Evolutionary conservation across 73 alveolate genomes (phyloP).

Genomic region (Paramecium caudatum): DNA sequence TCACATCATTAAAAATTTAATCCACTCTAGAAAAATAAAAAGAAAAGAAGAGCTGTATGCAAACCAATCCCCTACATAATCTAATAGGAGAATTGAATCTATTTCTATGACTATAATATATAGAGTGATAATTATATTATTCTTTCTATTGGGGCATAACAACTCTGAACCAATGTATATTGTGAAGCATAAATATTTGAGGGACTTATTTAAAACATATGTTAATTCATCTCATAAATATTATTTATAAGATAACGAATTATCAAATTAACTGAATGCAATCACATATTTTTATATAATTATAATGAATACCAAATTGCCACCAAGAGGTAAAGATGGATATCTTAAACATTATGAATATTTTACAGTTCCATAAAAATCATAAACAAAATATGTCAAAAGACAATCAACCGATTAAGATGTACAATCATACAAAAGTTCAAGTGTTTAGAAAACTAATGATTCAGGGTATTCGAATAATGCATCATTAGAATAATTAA

Average conservation of each 20-base stretch:
- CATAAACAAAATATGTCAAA: neutral
- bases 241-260: neutral
- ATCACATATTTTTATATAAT: neutral
- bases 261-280: constrained; percentile 22
- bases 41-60: neutral
- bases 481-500: too few relatives aligned
- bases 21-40: constrained; percentile 35
- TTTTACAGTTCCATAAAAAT: too few relatives aligned
- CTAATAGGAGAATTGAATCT: constrained; percentile 1
- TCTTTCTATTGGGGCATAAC: too few relatives aligned
- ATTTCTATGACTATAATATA: too few relatives aligned
- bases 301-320: neutral
- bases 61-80: neutral
- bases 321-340: neutral
- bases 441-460: neutral
- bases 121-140: too few relatives aligned
- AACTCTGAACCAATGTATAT: too few relatives aligned
- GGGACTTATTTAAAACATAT: too few relatives aligned
- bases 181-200: too few relatives aligned
- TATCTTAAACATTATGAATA: neutral
- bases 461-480: constrained; percentile 20
- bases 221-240: neutral
- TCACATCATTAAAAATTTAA: constrained; percentile 64
- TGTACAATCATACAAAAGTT: neutral
- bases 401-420: constrained; percentile 13